Base-by-base conservation (phyloP, 2,329 filamentous ascomycete genomes). In the Phaeosphaeria sp. region DNA sequence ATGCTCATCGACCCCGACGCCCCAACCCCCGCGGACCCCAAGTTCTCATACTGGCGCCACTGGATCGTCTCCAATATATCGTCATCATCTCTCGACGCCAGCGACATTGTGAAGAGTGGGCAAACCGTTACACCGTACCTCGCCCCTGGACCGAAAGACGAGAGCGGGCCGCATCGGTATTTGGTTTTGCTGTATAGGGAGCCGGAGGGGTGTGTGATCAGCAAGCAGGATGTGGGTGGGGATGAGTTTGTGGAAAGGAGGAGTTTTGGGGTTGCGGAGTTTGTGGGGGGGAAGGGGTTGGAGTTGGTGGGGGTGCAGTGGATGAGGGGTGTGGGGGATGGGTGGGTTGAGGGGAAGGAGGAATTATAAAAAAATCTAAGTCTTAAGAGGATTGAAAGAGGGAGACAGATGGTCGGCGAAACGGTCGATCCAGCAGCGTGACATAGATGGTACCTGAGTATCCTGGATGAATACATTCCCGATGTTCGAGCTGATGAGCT, bases 41-140 rank as follows among this genome's bases (percentile, higher is more conserved):
- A 82, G 64, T 85, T 83, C 64, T 81, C 82, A 0, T 85, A 82
- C 64, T 86, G 83, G 83, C 75, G 83, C 20, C 84, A 86, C 63
- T 86, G 82, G 81, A 77, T 86, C 24, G 68, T 84, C 0, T 56
- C 62, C 1, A 51, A 56, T 2, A 66, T 76, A 15, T 53, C 61
- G 1, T 15, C 51, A 0, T 25, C 56, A 1, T 17, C 24, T 24
- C 13, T 25, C 1, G 24, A 49, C 3, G 43, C 58, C 8, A 40
- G 55, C 3, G 51, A 63, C 20, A 57, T 64, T 25, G 43, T 59
- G n/a, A 24, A 61, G 0, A 52, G 48, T 1, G 72, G 69, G 5
- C 64, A 53, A 3, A 71, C 68, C 2, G 18, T 77, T 30, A 77
- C 74, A 13, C 58, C 58, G 51, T 77, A 76, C 25, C 54, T 77